Evolutionary conservation across 768 basidiomycete genomes (phyloP), one percentile per base, ranked within the genome.

Genomic region (Serpula lacrymans): DNA sequence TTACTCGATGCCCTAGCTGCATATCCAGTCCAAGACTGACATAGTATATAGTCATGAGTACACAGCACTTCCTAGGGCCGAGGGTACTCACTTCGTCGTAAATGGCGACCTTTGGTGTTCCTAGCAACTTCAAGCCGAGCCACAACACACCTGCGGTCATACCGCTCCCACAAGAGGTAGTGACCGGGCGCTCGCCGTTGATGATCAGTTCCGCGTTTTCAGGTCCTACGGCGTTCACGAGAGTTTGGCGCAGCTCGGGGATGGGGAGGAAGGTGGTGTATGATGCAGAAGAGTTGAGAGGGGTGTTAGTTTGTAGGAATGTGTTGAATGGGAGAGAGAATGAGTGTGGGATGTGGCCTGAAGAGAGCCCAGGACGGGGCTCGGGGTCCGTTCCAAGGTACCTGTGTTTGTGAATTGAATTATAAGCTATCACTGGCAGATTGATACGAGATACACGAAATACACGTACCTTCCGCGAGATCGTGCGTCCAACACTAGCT

Each of bases 131-230:
- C 47, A 96, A 69, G n/a, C 90, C 93, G 43, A 97, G 71, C 94
- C 96, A 97, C 5, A 97, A 71, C 11, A 97, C 71, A 3, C 78
- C 89, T 9, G 95, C 95, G n/a, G 94, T 96, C 95, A 99, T 97
- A 31, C 95, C 95, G 56, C 90, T 95, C 37, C 95, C 95, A 66
- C 95, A 99, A 43, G 74, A 85, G 10, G 86, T 79, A 5, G 83
- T 74, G 22, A 94, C 77, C 16, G 69, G 57, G 37, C 74, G 69
- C 45, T 79, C 63, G 13, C 87, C 88, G 9, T 69, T 59, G 32
- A 85, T 63, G 8, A 94, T 68, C 29, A 70, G 57, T n/a, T 77
- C 62, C 21, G 75, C 70, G 43, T 72, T 60, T 39, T 77, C 72
- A 27, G 60, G 51, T 23, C 90, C 88, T 23, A 96, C 62, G 13